phyloP scores from a whole-genome alignment of 179 eudicot species.

The Heliamphora pulchella region DNA sequence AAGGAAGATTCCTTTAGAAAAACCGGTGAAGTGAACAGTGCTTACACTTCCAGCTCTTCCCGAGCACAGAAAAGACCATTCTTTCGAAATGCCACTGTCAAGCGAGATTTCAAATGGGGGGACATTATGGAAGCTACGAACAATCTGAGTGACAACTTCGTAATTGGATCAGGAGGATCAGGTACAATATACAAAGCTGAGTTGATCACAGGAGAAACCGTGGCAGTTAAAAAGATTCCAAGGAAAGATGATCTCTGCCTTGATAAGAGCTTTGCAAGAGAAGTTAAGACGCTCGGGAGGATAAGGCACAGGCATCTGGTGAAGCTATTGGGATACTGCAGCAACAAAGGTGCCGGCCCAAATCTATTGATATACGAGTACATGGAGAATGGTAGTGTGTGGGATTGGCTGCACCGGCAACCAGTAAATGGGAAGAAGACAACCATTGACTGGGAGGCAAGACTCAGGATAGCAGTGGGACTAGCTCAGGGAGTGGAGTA shows the following conservation, averaged over 20 bases:
- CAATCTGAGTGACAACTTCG: constrained; percentile 67
- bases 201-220: constrained; percentile 53
- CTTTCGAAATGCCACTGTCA: constrained; percentile 40
- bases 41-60: constrained; percentile 57
- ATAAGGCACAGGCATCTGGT: constrained; percentile 92
- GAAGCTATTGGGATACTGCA: constrained; percentile 77
- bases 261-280: constrained; percentile 82
- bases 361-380: constrained; percentile 81
- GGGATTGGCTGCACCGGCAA: constrained; percentile 81
- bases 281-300: constrained; percentile 83
- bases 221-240: constrained; percentile 78
- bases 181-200: constrained; percentile 86
- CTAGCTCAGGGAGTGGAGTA: constrained; percentile 94
- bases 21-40: constrained; percentile 36
- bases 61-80: constrained; percentile 55
- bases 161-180: constrained; percentile 90
- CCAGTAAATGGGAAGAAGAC: constrained; percentile 31
- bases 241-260: constrained; percentile 59
- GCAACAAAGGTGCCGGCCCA: constrained; percentile 46
- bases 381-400: constrained; percentile 94
- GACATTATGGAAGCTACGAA: constrained; percentile 88
- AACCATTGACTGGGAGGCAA: constrained; percentile 68
- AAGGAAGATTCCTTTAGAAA: constrained; percentile 36
- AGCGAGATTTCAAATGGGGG: constrained; percentile 67
- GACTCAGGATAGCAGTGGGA: constrained; percentile 76